Evolutionary conservation across 2,329 filamentous ascomycete species (phyloP).

Genomic region (Cladosporium phlei): DNA sequence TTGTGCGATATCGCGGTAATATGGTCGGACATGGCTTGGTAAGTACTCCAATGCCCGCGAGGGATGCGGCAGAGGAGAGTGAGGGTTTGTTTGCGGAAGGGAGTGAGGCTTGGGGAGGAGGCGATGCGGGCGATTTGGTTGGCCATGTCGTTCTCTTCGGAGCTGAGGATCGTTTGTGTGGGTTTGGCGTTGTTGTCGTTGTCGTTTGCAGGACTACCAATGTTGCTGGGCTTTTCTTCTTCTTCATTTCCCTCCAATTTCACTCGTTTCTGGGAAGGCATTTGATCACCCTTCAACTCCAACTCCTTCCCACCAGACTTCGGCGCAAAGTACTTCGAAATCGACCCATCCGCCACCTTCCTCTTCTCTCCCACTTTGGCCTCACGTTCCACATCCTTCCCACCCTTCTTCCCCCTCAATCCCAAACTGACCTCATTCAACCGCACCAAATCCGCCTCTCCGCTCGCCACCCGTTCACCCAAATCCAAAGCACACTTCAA

Average conservation of each 20-base stretch:
- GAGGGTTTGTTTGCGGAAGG: slow-evolving; percentile 41
- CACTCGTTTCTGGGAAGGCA: neutral
- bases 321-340: slow-evolving; percentile 30
- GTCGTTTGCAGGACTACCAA: neutral
- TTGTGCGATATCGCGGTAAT: slow-evolving; percentile 30
- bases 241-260: slow-evolving; percentile 4
- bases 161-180: neutral
- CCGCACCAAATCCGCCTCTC: slow-evolving; percentile 35
- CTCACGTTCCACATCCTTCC: neutral
- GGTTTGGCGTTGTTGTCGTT: neutral
- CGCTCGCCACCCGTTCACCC: slow-evolving; percentile 35
- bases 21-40: slow-evolving; percentile 33
- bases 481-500: slow-evolving; percentile 36
- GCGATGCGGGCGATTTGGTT: slow-evolving; percentile 38
- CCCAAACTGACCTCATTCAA: slow-evolving; percentile 39
- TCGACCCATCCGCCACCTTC: slow-evolving; percentile 11
- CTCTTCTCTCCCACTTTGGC: slow-evolving; percentile 7
- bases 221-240: too few species aligned
- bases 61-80: slow-evolving; percentile 33
- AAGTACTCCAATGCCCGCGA: slow-evolving; percentile 33
- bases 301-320: too few species aligned
- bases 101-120: slow-evolving; percentile 42
- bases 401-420: slow-evolving; percentile 34
- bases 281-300: too few species aligned
- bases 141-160: slow-evolving; percentile 16